Conservation (phyloP, 1,284 basidiomycete species). For the Tilletia walkeri region DNA sequence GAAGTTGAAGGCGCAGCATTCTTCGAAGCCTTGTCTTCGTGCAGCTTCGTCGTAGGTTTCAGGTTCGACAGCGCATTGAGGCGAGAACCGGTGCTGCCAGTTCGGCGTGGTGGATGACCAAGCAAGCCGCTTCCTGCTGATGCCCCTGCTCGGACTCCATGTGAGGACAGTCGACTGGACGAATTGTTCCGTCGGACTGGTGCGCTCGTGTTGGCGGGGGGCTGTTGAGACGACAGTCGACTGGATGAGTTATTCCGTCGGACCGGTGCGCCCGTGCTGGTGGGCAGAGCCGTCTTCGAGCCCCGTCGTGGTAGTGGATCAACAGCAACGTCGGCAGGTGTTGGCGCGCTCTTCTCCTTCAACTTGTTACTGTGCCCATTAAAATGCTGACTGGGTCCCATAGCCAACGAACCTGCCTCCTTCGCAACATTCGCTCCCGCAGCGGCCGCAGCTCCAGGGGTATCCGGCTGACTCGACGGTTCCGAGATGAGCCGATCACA, state of each 20-base stretch:
- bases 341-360: neutral
- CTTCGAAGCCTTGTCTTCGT: slow-evolving; percentile 28
- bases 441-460: neutral
- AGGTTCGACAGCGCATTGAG: slow-evolving; percentile 48
- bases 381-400: neutral
- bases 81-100: slow-evolving; percentile 39
- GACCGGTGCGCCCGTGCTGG: neutral
- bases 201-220: neutral
- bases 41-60: slow-evolving; percentile 44
- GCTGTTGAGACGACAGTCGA: neutral
- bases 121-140: neutral
- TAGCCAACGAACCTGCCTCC: neutral
- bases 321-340: neutral
- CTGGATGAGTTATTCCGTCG: neutral
- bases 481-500: slow-evolving; percentile 46
- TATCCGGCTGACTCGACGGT: neutral
- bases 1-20: too few species aligned
- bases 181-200: neutral
- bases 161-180: slow-evolving; percentile 3
- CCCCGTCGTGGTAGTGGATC: neutral
- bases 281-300: neutral
- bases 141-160: neutral
- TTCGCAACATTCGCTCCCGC: neutral
- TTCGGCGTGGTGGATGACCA: slow-evolving; percentile 11
- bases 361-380: too few species aligned